These are phyloP conservation scores for Ganoderma lucidum DNA, from an alignment of 1,284 basidiomycete species.

Conservation along the genomic window DNA sequence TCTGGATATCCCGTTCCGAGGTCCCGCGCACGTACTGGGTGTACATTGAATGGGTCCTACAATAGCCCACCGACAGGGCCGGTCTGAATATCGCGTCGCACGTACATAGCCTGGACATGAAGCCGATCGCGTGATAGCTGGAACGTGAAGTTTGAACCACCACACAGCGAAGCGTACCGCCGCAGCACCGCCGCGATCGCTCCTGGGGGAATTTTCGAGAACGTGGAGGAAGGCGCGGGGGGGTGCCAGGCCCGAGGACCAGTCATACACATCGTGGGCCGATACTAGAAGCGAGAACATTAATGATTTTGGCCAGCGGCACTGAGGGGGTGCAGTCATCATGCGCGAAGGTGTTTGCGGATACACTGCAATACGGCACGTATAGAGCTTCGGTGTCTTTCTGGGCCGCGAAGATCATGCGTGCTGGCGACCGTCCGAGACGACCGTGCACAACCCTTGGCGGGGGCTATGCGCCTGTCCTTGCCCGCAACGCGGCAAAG, in stretches of 20 bases:
- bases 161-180: neutral
- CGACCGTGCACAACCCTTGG: neutral
- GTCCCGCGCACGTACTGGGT: neutral
- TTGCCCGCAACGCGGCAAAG: neutral
- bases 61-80: neutral
- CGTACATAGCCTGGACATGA: neutral
- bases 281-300: neutral
- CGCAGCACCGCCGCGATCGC: neutral
- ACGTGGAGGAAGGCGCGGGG: neutral
- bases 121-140: neutral
- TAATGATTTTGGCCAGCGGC: neutral
- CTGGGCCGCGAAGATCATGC: neutral
- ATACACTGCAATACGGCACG: neutral
- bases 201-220: neutral
- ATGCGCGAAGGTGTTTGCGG: constrained; percentile 7
- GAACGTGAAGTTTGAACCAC: neutral
- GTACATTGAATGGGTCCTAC: neutral
- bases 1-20: constrained; percentile 2
- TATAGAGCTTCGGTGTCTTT: neutral
- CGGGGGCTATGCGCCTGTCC: neutral
- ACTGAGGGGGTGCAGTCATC: neutral
- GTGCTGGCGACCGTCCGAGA: neutral
- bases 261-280: neutral
- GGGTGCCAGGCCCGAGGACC: neutral
- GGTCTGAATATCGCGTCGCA: neutral